phyloP scores from a whole-genome alignment of 2,329 filamentous ascomycete genomes.

The Alternaria panax region DNA sequence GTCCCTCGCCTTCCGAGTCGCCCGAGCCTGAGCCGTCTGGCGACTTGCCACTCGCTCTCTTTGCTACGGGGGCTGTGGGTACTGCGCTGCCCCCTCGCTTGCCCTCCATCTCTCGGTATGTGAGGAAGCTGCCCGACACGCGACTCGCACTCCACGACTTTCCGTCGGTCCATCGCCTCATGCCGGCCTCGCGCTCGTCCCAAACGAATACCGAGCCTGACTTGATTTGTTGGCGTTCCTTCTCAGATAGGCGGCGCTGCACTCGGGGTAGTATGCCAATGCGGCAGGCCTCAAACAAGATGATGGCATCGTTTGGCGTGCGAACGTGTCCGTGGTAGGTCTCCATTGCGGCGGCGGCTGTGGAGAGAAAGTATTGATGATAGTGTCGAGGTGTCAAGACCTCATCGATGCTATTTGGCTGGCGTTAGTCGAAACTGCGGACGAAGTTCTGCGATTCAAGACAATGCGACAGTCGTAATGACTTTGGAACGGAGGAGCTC shows the following conservation, averaged over 20 bases:
- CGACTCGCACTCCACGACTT: constrained; percentile 99
- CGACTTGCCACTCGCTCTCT: constrained; percentile 68
- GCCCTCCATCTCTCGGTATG: constrained; percentile 98
- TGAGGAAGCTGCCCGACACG: constrained; percentile 96
- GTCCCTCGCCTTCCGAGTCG: constrained; percentile 78
- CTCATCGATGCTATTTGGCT: constrained; percentile 17
- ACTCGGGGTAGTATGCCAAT: constrained; percentile 89
- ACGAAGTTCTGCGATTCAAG: not conserved
- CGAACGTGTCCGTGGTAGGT: constrained; percentile 95
- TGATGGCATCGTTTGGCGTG: constrained; percentile 95
- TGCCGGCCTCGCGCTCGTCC: constrained; percentile 97
- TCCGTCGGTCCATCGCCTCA: constrained; percentile 97
- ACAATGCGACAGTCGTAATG: not conserved
- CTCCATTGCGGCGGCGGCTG: constrained; percentile 70
- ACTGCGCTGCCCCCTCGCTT: constrained; percentile 82
- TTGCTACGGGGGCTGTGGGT: constrained; percentile 52
- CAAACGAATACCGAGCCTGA: constrained; percentile 99
- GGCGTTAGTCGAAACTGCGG: constrained; percentile 18
- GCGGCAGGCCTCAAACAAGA: constrained; percentile 96
- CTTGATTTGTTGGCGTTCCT: constrained; percentile 93
- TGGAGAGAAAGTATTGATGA: not conserved
- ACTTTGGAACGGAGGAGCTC: constrained; percentile 6
- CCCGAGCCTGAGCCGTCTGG: constrained; percentile 82
- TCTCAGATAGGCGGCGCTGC: constrained; percentile 91
- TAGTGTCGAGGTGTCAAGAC: constrained; percentile 8